phyloP scores from a whole-genome alignment of 768 basidiomycete species.

The Suillus lakei region DNA sequence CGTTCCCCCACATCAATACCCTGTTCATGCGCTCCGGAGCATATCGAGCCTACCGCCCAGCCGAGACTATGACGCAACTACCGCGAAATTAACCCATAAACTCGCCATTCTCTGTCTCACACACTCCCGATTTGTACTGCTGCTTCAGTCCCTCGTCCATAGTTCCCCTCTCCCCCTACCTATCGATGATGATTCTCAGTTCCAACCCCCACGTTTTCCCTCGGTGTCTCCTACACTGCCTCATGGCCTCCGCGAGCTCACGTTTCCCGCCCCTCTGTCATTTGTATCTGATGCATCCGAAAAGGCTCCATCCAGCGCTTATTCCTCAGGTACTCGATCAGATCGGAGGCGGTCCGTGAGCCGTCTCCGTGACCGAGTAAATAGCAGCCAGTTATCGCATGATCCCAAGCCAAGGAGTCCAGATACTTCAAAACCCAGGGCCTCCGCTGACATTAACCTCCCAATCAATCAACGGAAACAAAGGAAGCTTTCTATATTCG shows the following conservation, averaged over 20 bases:
- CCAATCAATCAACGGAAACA: slow-evolving; percentile 20
- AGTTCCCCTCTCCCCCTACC: slow-evolving; percentile 55
- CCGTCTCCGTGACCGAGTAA: slow-evolving; percentile 12
- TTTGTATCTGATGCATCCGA: slow-evolving; percentile 37
- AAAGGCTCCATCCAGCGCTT: slow-evolving; percentile 13
- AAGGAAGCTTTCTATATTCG: slow-evolving; percentile 44
- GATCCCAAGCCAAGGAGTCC: slow-evolving; percentile 13
- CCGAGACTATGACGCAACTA: slow-evolving; percentile 34
- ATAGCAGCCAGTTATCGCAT: slow-evolving; percentile 29
- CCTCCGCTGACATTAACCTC: slow-evolving; percentile 4
- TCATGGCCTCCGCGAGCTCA: slow-evolving; percentile 56
- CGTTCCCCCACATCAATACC: slow-evolving; percentile 70
- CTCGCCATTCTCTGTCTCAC: slow-evolving; percentile 58
- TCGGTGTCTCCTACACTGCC: slow-evolving; percentile 26
- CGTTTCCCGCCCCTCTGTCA: slow-evolving; percentile 77
- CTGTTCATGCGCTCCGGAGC: slow-evolving; percentile 64
- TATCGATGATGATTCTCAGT: slow-evolving; percentile 47
- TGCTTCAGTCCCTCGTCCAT: slow-evolving; percentile 74
- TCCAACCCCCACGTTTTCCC: slow-evolving; percentile 25
- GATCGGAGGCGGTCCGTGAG: slow-evolving; percentile 10
- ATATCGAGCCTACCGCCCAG: slow-evolving; percentile 43
- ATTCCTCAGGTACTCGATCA: slow-evolving; percentile 9
- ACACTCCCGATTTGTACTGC: slow-evolving; percentile 76
- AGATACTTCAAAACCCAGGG: slow-evolving; percentile 5
- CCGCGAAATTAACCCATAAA: slow-evolving; percentile 31